Base-by-base conservation (phyloP, 2,329 filamentous ascomycete genomes). In the Xylariomycetidae sp. region DNA sequence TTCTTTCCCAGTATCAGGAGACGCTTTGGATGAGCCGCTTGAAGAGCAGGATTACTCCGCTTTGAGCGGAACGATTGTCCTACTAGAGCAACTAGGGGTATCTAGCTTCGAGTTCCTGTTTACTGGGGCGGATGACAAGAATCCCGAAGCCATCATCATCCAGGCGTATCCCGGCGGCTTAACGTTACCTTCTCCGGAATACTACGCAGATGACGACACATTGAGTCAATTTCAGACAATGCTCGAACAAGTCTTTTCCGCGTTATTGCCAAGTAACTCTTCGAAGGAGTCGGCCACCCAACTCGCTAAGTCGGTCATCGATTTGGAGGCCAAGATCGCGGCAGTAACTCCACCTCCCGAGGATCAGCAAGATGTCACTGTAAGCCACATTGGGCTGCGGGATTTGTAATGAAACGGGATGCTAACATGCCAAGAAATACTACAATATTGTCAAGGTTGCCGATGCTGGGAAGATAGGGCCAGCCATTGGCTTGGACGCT, bases 381-480 rank as follows among this genome's bases (percentile, higher is more conserved):
- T 67, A 43, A 50, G 58, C 42, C 4, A 6, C 26, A 13, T 20
- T 28, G 16, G 5, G 10, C 12, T 6, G 7, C 18, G 14, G 6
- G 3, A 6, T n/a, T 13, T 22, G 3, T 11, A 30, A 25, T 9
- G 9, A 22, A 5, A 15, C 32, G 18, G 13, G 12, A 25, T 25
- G 22, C 47, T 47, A 45, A 45, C 29, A 14, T 12, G n/a, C 8
- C 14, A 23, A 67, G 62, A 74, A 82, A 62, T 77, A 73, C 44
- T 84, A 85, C 57, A 84, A 83, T 47, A 78, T 78, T 1, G 71
- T 72, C 53, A 68, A 67, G 7, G 55, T 82, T 13, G 58, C 70
- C 9, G 72, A 82, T 34, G 72, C 70, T 5, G 63, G 69, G 20
- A 61, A 62, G 3, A 59, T 83, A 15, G 57, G 73, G 1, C 79